Evolutionary conservation across 2,329 filamentous ascomycete genomes (phyloP).

Genomic region (Clarireedia sp.): DNA sequence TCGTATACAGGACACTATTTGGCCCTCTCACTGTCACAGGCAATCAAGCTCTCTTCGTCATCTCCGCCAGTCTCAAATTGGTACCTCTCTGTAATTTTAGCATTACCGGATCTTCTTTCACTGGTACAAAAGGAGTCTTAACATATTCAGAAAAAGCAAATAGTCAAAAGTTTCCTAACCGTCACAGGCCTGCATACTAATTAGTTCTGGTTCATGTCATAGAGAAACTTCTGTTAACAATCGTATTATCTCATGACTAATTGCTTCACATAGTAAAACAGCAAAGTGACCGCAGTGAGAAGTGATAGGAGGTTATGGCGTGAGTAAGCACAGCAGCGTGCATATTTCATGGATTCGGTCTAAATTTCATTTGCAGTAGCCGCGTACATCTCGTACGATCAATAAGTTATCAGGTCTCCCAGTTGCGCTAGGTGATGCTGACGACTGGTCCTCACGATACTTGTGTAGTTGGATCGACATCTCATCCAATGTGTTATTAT

Average conservation of each 20-base stretch:
- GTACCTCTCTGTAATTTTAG: slow-evolving; percentile 14
- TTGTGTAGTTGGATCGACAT: no score
- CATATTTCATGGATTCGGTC: no score
- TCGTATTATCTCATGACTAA: not conserved
- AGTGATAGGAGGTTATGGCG: no score
- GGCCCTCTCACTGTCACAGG: not conserved
- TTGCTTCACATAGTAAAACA: not conserved
- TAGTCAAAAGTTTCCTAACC: not conserved
- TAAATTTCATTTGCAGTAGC: no score
- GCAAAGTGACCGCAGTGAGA: no score
- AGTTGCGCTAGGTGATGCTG: no score
- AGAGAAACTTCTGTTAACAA: not conserved
- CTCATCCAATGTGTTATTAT: no score
- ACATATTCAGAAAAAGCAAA: not conserved
- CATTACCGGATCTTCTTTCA: not conserved
- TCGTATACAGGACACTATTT: not conserved
- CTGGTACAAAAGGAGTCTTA: not conserved
- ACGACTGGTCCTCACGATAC: no score
- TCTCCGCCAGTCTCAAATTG: slow-evolving; percentile 1
- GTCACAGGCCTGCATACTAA: not conserved
- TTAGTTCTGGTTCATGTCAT: not conserved
- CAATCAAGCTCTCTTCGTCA: not conserved
- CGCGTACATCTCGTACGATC: no score
- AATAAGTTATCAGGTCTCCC: no score
- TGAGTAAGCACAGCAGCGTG: no score